Percentiles rank a stretch among this genome's conserved stretches.
These are phyloP conservation scores for Begonia fuchsioides DNA, from an alignment of 306 rosid genomes.

Conservation along the genomic window DNA sequence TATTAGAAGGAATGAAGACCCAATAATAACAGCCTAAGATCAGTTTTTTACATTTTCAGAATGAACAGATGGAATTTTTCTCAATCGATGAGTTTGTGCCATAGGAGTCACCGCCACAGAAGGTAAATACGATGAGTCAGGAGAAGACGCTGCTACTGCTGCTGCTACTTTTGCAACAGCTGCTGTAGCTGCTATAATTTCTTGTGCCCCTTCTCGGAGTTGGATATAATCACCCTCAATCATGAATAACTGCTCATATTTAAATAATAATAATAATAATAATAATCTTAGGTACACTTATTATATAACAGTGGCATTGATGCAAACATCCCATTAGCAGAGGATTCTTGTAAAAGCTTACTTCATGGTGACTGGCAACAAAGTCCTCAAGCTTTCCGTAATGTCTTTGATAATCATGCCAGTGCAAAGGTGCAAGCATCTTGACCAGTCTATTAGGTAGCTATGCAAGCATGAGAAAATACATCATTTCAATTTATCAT, in stretches of 20 bases:
- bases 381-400: slow-evolving; percentile 92
- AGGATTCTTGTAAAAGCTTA: slow-evolving; percentile 27
- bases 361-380: slow-evolving; percentile 75
- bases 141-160: slow-evolving; percentile 79
- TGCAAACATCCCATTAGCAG: slow-evolving; percentile 3
- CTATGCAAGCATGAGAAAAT: slow-evolving; percentile 22
- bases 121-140: slow-evolving; percentile 59
- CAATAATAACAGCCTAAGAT: slow-evolving; percentile 7
- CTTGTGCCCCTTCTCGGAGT: slow-evolving; percentile 87
- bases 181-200: slow-evolving; percentile 81
- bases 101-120: slow-evolving; percentile 96
- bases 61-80: slow-evolving; percentile 37
- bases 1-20: slow-evolving; percentile 10
- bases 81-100: slow-evolving; percentile 71
- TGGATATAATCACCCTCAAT: slow-evolving; percentile 86
- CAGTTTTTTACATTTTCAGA: slow-evolving; percentile 32
- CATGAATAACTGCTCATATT: slow-evolving; percentile 58
- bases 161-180: slow-evolving; percentile 96
- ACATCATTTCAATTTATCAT: not conserved
- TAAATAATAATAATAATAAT: no score
- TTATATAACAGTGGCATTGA: not conserved
- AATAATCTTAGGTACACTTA: not conserved
- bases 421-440: slow-evolving; percentile 96
- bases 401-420: slow-evolving; percentile 89
- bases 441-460: slow-evolving; percentile 90